phyloP scores from a whole-genome alignment of 805 yeast species.

The Teunomyces aglyptinius region DNA sequence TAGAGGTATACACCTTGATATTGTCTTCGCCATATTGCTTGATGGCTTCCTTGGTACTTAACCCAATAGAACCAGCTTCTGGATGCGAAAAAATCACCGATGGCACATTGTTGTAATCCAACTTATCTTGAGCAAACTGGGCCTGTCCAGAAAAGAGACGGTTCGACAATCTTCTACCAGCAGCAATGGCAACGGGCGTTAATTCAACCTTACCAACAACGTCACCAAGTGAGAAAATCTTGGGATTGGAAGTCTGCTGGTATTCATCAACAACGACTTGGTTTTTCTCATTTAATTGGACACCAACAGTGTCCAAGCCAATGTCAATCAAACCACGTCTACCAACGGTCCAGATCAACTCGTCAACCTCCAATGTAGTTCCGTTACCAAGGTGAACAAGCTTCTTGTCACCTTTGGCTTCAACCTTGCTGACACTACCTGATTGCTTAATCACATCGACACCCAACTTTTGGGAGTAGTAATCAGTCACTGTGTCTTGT shows the following conservation, averaged over 20 bases:
- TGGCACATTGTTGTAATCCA: slow-evolving; percentile 84
- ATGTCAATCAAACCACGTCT: slow-evolving; percentile 74
- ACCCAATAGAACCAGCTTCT: slow-evolving; percentile 92
- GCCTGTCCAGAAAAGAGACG: slow-evolving; percentile 81
- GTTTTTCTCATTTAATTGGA: slow-evolving; percentile 56
- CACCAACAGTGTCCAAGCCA: slow-evolving; percentile 74
- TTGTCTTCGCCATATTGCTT: slow-evolving; percentile 76
- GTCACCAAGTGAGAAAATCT: slow-evolving; percentile 87
- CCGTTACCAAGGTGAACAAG: slow-evolving; percentile 40
- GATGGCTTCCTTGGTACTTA: slow-evolving; percentile 75
- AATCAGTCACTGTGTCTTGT: slow-evolving; percentile 74
- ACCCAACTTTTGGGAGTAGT: slow-evolving; percentile 74
- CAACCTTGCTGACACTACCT: slow-evolving; percentile 39
- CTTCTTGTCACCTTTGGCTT: slow-evolving; percentile 33
- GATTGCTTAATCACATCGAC: slow-evolving; percentile 73
- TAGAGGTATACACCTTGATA: slow-evolving; percentile 77
- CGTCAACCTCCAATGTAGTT: slow-evolving; percentile 57
- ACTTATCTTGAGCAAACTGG: slow-evolving; percentile 66
- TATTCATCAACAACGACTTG: slow-evolving; percentile 81
- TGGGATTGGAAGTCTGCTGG: slow-evolving; percentile 72
- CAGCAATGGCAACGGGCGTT: slow-evolving; percentile 98
- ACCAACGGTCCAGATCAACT: slow-evolving; percentile 91
- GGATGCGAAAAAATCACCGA: slow-evolving; percentile 98
- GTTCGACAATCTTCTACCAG: slow-evolving; percentile 92
- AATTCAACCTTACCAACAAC: slow-evolving; percentile 90